Conservation (phyloP, 2,329 filamentous ascomycete species). For the Ophiocordyceps camponoti-floridani region DNA sequence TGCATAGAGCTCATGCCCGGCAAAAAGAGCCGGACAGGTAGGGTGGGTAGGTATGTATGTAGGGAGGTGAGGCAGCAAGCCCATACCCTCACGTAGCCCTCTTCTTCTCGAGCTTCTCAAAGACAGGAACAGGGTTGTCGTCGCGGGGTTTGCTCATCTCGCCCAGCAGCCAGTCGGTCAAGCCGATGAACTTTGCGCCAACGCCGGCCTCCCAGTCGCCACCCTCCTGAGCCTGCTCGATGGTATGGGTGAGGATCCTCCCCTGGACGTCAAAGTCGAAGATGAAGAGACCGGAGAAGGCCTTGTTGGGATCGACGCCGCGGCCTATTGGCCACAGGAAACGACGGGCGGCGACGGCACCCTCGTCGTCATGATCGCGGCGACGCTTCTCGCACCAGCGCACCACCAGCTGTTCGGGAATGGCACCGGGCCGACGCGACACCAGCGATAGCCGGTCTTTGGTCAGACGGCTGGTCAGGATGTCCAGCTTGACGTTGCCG, state of each 20-base stretch:
- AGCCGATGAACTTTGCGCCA: conserved; percentile 68
- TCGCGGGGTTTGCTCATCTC: conserved; percentile 31
- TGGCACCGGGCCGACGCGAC: conserved; percentile 31
- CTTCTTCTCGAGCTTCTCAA: conserved; percentile 11
- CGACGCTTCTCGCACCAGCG: conserved; percentile 50
- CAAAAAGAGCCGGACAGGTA: too few species aligned
- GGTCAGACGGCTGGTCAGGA: conserved; percentile 78
- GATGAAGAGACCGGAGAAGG: conserved; percentile 82
- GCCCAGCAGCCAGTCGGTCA: conserved; percentile 89
- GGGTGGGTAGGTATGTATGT: too few species aligned
- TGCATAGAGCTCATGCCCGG: too few species aligned
- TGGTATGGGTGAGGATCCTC: conserved; percentile 70
- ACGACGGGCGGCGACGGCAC: conserved; percentile 17
- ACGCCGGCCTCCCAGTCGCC: conserved; percentile 65
- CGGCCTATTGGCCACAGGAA: conserved; percentile 16
- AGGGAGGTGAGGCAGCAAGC: too few species aligned
- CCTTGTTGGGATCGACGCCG: conserved; percentile 39
- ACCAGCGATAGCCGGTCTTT: conserved; percentile 32
- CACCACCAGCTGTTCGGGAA: conserved; percentile 70
- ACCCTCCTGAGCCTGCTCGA: conserved; percentile 79
- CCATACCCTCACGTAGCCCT: background rate
- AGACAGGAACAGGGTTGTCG: conserved; percentile 17
- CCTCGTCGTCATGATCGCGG: conserved; percentile 6
- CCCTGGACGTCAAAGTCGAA: conserved; percentile 90
- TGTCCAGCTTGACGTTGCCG: conserved; percentile 75